These are phyloP conservation scores for Citrullus mucosospermus DNA, from an alignment of 306 rosid species.

Conservation along the genomic window DNA sequence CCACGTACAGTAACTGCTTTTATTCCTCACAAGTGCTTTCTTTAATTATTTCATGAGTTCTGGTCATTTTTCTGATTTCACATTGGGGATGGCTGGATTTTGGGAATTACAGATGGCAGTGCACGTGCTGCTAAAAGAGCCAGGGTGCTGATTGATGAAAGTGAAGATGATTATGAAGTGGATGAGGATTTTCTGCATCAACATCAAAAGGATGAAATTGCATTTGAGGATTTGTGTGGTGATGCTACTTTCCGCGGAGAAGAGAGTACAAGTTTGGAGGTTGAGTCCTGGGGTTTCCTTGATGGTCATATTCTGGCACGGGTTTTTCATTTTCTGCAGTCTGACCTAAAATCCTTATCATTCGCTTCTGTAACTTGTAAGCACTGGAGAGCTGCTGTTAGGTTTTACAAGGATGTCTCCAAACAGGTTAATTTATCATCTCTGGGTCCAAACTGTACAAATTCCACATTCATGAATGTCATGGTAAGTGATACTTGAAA, in stretches of 20 bases:
- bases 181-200: conserved; percentile 33
- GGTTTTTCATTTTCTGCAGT: conserved; percentile 67
- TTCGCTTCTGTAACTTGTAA: conserved; percentile 77
- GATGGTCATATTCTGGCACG: conserved; percentile 62
- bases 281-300: conserved; percentile 65
- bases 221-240: conserved; percentile 70
- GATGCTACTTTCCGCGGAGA: conserved; percentile 36
- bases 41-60: neutral
- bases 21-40: neutral
- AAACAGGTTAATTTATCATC: conserved; percentile 66
- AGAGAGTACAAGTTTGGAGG: conserved; percentile 29
- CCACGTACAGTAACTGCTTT: neutral
- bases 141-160: conserved; percentile 50
- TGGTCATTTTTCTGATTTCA: conserved; percentile 7
- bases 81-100: conserved; percentile 9
- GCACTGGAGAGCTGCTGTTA: conserved; percentile 72
- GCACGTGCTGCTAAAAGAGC: conserved; percentile 63
- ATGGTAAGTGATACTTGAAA: conserved; percentile 44
- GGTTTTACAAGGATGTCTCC: conserved; percentile 61
- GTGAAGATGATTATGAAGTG: conserved; percentile 56
- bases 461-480: conserved; percentile 44
- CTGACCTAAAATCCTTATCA: conserved; percentile 62
- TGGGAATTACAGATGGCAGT: conserved; percentile 50
- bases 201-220: conserved; percentile 33
- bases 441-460: conserved; percentile 69